Conservation (phyloP, 495 filamentous ascomycete genomes). For the Neurospora africana region DNA sequence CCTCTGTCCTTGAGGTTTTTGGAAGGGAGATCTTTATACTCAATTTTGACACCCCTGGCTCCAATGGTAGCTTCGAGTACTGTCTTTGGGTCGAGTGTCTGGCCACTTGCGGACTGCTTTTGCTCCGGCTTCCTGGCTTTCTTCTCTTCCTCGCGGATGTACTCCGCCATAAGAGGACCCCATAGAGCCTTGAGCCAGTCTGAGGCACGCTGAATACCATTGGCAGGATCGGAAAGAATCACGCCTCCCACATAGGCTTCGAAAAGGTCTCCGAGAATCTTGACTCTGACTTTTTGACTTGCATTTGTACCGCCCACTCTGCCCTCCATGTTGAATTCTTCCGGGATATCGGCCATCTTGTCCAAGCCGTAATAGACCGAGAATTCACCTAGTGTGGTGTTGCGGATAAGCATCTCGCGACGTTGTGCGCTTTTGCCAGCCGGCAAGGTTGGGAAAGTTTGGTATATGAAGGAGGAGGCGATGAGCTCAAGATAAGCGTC, state of each 20-base stretch:
- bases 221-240: constrained; percentile 49
- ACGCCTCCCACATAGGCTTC: constrained; percentile 79
- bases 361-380: constrained; percentile 58
- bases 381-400: constrained; percentile 60
- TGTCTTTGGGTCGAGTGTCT: constrained; percentile 26
- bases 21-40: constrained; percentile 51
- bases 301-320: constrained; percentile 22
- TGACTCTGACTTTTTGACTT: constrained; percentile 44
- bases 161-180: constrained; percentile 34
- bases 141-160: constrained; percentile 30
- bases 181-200: constrained; percentile 64
- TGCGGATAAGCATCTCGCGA: constrained; percentile 63
- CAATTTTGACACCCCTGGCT: constrained; percentile 49
- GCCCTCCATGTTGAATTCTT: constrained; percentile 26
- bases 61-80: constrained; percentile 46
- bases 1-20: constrained; percentile 43
- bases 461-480: constrained; percentile 52
- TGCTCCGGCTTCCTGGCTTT: constrained; percentile 16
- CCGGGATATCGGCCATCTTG: constrained; percentile 44
- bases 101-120: constrained; percentile 15
- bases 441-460: constrained; percentile 47
- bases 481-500: constrained; percentile 66
- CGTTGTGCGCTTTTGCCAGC: constrained; percentile 54
- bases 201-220: constrained; percentile 49
- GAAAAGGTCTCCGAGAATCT: constrained; percentile 74